These are phyloP conservation scores for Starmerella kuoi DNA, from an alignment of 805 yeast species.

Conservation along the genomic window DNA sequence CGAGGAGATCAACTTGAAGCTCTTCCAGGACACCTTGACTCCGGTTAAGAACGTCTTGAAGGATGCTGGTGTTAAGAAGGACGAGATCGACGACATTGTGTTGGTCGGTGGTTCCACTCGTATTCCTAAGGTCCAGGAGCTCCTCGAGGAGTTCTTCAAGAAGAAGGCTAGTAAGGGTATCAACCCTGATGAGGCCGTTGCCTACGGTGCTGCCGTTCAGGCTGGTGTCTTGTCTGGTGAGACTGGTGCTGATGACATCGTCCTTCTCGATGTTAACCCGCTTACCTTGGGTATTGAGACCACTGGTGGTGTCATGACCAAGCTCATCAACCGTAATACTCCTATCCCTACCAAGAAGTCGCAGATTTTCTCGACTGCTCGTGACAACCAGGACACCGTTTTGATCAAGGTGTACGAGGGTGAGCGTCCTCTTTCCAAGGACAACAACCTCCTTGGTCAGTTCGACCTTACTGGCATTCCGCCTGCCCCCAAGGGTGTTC, in stretches of 20 bases:
- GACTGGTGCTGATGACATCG: constrained; percentile 81
- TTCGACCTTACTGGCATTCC: constrained; percentile 79
- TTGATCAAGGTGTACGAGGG: constrained; percentile 91
- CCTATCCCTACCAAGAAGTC: constrained; percentile 93
- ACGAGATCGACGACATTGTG: constrained; percentile 87
- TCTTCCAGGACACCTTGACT: constrained; percentile 87
- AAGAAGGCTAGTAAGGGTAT: constrained; percentile 95
- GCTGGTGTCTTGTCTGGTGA: constrained; percentile 97
- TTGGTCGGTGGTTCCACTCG: constrained; percentile 98
- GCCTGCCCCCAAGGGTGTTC: constrained; percentile 85
- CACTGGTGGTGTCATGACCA: constrained; percentile 95
- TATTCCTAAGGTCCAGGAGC: constrained; percentile 95
- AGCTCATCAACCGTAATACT: constrained; percentile 86
- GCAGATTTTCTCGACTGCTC: constrained; percentile 90
- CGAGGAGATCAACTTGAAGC: constrained; percentile 86
- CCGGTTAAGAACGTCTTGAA: constrained; percentile 93
- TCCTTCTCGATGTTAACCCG: constrained; percentile 85
- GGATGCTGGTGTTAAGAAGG: constrained; percentile 79
- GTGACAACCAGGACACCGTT: constrained; percentile 92
- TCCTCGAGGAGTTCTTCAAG: constrained; percentile 77
- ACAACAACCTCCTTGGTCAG: constrained; percentile 79
- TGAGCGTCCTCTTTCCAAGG: constrained; percentile 90
- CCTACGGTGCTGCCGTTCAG: constrained; percentile 98
- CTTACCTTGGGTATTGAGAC: constrained; percentile 93
- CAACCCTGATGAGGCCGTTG: constrained; percentile 99